phyloP scores from a whole-genome alignment of 352 stramenopile species.

The Peronosclerospora sorghi region DNA sequence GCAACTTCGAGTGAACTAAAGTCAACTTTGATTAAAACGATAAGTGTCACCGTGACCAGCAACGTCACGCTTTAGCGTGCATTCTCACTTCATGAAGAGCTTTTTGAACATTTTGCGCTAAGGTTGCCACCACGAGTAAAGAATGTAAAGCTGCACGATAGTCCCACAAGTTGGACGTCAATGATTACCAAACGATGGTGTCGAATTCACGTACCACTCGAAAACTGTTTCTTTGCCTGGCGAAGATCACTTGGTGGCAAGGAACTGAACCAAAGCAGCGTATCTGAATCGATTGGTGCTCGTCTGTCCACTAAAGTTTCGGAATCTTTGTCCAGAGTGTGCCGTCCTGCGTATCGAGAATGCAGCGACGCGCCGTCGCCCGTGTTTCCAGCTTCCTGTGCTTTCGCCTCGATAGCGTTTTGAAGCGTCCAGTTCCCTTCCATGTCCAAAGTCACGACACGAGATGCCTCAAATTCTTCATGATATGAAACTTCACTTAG shows the following conservation, averaged over 20 bases:
- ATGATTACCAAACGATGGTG: not conserved
- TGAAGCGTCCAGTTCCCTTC: conserved; percentile 17
- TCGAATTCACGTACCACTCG: conserved; percentile 25
- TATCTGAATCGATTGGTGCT: conserved; percentile 1
- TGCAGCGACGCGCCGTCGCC: conserved; percentile 1
- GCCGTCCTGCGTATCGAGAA: conserved; percentile 9
- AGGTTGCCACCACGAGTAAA: conserved; percentile 22
- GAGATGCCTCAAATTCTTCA: conserved; percentile 35
- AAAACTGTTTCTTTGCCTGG: conserved; percentile 49
- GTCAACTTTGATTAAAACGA: no score
- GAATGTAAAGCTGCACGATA: conserved; percentile 22
- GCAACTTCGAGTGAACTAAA: no score
- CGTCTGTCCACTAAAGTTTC: not conserved
- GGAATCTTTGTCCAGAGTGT: not conserved
- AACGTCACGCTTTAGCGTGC: no score
- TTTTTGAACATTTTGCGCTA: conserved; percentile 20
- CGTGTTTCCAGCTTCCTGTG: not conserved
- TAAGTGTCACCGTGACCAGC: no score
- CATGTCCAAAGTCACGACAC: conserved; percentile 10
- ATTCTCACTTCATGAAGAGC: conserved; percentile 8
- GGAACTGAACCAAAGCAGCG: conserved; percentile 70
- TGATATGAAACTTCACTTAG: conserved; percentile 55
- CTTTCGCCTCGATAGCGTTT: conserved; percentile 1
- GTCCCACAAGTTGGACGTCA: not conserved
- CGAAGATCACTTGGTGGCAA: conserved; percentile 53